Evolutionary conservation across 1,284 basidiomycete genomes (phyloP), one percentile per base, ranked within the genome.

Genomic region (Ustilago shanxiensis): DNA sequence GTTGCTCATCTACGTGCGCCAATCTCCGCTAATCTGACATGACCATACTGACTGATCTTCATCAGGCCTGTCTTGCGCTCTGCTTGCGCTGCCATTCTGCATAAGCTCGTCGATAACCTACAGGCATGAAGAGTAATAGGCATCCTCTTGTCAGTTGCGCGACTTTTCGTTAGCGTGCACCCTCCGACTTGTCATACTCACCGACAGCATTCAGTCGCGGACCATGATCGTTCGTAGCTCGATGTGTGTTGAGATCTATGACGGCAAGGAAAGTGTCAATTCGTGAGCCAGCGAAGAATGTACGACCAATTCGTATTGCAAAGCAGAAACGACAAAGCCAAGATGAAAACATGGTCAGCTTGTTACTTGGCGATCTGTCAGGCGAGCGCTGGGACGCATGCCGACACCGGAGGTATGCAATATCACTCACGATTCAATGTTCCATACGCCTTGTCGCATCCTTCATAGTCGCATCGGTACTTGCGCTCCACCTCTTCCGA

Each of bases 361-460:
- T 5, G n/a, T 44, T 10, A 20, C n/a, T 20, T 44, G 8, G 11
- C 20, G 41, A 7, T n/a, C 41, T 44, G n/a, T n/a, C 20, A 7
- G n/a, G 2, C 35, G 35, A 37, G 44, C 51, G 51, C 67, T 62
- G 68, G 35, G 49, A 71, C 26, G 51, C 60, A 58, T 65, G 31
- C 1, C 33, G 8, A 37, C 28, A 13, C 1, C 13, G 8, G 3
- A 14, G n/a, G n/a, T n/a, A 26, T 20, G 31, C 8, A 18, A 8
- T 51, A 10, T 28, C 3, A 77, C 70, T 56, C 39, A 78, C 76
- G 94, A 85, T 95, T 95, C 39, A 95, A 89, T 3, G 93, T 95
- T 16, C 93, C 93, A 81, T 95, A 94, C 31, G 92, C 62, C 87
- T 95, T 95, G 50, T 90, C 89, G 86, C 94, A 95, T 47, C 92